Evolutionary conservation across 2,329 filamentous ascomycete species (phyloP), one percentile per base, ranked within the genome.

Genomic region (Bisporella sp.): DNA sequence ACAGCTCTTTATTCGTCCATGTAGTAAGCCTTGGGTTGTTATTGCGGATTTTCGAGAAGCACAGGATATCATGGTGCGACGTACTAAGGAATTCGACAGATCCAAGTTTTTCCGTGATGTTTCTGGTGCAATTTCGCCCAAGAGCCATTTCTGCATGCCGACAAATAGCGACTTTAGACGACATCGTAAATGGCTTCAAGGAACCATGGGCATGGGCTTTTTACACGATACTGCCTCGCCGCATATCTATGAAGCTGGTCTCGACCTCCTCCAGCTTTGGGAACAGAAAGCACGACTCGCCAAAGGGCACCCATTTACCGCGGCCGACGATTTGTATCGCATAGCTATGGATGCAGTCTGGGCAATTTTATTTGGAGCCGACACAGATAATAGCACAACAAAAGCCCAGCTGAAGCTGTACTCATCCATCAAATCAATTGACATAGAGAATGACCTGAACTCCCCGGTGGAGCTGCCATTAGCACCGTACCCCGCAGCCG

Each of bases 141-240:
- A 54, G 5, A 54, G 48, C 9, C 60, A 60, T n/a, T 54, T 67
- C 13, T 51, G 53, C 2, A 63, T 65, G 49, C 55, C 54, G 32
- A 62, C 60, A 1, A 64, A 61, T 6, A 62, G 61, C 0, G 47
- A 51, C 31, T 58, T 67, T 5, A 59, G 55, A 31, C 57, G 57
- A 0, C 60, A 66, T 54, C 62, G 65, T 40, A 53, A 56, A 3
- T 49, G 64, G 28, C 63, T 65, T 59, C 54, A 54, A 33, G 65
- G 64, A 41, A 52, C 60, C 9, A 66, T 68, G 64, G 60, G 56
- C 35, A 44, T 54, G 5, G 58, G 56, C 6, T 68, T 68, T 45
- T 55, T 68, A 1, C 44, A 59, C 12, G 54, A 57, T 4, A 59
- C 60, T 6, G 61, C 59, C 1, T 63, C 62, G 1, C 64, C 63